Percentiles rank a stretch among this genome's conserved stretches.
Conservation (phyloP, 2,329 filamentous ascomycete species). For the Xylaria sp. region DNA sequence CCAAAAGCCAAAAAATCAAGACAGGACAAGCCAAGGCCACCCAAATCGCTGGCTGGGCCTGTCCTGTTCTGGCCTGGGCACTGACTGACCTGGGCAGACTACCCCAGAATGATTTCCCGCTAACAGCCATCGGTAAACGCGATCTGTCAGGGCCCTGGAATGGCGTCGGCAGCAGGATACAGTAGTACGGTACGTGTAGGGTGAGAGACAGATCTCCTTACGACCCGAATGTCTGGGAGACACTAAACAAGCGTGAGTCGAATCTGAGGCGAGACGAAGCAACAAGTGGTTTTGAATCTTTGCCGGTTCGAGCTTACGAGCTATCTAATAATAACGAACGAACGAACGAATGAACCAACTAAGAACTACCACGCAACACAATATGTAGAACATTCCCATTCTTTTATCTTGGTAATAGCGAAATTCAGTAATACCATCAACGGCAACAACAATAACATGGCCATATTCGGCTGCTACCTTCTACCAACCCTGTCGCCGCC, state of each 20-base stretch:
- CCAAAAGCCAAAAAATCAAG: conserved; percentile 5
- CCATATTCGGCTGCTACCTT: neutral
- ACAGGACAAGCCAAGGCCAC: conserved; percentile 4
- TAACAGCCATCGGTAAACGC: conserved; percentile 43
- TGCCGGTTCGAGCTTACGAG: conserved; percentile 26
- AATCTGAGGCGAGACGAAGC: conserved; percentile 45
- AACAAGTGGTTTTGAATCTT: conserved; percentile 24
- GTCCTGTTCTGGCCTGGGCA: conserved; percentile 22
- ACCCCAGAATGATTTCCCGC: conserved; percentile 52
- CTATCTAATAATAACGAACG: conserved; percentile 22
- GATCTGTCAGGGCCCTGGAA: conserved; percentile 51
- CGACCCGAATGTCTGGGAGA: conserved; percentile 49
- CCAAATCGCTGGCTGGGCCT: conserved; percentile 25
- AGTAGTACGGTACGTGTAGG: conserved; percentile 32
- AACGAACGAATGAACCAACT: neutral
- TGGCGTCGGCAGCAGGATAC: conserved; percentile 46
- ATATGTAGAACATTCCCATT: too few relatives aligned
- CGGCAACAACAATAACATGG: conserved; percentile 2
- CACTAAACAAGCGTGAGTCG: conserved; percentile 51
- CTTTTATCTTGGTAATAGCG: neutral
- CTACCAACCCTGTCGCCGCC: neutral
- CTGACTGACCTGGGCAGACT: conserved; percentile 36
- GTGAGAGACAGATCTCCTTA: conserved; percentile 43
- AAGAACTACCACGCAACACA: conserved; percentile 12
- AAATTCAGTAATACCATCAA: neutral